A percentile compares a stretch with the other conserved stretches of the same genome.
Conservation (phyloP, 805 yeast species). For the Debaryomyces castellii region DNA sequence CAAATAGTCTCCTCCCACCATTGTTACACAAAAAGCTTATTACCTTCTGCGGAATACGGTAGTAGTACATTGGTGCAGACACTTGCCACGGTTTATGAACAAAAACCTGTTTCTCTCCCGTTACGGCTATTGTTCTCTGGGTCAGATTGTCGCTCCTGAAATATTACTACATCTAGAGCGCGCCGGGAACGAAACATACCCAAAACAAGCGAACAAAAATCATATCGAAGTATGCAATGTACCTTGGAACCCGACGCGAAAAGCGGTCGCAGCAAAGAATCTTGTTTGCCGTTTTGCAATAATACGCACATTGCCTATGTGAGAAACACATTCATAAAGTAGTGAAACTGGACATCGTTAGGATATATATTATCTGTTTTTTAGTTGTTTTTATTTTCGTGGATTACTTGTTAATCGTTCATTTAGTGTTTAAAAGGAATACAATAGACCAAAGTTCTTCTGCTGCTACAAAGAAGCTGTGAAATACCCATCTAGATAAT, state of each 20-base stretch:
- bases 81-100: not conserved
- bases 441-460: too few relatives aligned
- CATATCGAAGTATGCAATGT: not conserved
- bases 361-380: not conserved
- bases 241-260: not conserved
- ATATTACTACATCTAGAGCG: not conserved
- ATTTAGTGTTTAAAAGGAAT: not conserved
- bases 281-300: not conserved
- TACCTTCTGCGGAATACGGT: not conserved
- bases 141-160: not conserved
- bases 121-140: not conserved
- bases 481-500: not conserved
- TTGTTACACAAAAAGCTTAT: not conserved
- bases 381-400: not conserved
- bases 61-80: not conserved
- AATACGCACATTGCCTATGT: not conserved
- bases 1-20: not conserved
- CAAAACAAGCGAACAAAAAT: not conserved
- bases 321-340: not conserved
- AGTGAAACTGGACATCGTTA: not conserved
- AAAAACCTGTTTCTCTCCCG: not conserved
- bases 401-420: not conserved
- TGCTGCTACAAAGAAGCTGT: not conserved
- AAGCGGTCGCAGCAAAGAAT: not conserved
- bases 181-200: not conserved